Percentiles rank a stretch among this genome's conserved stretches.
Conservation (phyloP, 2,329 filamentous ascomycete species). For the Sporothrix luriei region DNA sequence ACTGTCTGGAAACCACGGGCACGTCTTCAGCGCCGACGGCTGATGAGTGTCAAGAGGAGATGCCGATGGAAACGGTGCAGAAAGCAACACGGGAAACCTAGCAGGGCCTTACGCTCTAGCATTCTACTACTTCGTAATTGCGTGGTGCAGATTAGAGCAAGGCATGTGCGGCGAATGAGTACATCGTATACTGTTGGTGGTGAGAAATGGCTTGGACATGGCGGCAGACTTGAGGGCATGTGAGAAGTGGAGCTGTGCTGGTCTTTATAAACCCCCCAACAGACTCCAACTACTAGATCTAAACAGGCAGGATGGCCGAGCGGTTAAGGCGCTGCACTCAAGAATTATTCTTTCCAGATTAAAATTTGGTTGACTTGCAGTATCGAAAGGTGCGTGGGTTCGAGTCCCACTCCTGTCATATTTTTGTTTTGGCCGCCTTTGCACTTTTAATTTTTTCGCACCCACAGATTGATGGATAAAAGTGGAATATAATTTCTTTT, state of each 20-base stretch:
- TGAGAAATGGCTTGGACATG: background rate
- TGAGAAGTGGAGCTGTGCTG: background rate
- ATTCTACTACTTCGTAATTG: background rate
- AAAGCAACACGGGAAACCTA: background rate
- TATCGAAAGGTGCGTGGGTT: slow-evolving; percentile 36
- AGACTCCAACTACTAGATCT: background rate
- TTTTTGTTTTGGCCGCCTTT: background rate
- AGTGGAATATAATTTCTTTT: background rate
- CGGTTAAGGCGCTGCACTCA: slow-evolving; percentile 35
- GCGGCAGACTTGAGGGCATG: too few species aligned
- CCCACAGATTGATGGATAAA: background rate
- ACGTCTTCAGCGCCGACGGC: background rate
- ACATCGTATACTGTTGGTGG: too few species aligned
- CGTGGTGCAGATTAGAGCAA: background rate
- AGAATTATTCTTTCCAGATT: slow-evolving; percentile 32
- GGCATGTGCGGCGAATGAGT: too few species aligned
- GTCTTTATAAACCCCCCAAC: background rate
- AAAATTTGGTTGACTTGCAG: slow-evolving; percentile 32
- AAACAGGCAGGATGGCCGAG: slow-evolving; percentile 34
- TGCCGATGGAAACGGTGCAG: background rate
- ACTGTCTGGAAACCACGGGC: background rate
- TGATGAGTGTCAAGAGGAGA: background rate
- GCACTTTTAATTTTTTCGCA: slow-evolving; percentile 4
- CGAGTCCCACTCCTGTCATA: slow-evolving; percentile 35
- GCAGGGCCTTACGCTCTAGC: background rate